Percentiles rank a stretch among this genome's conserved stretches.
Conservation (phyloP, 257 asterid species). For the Sherardia arvensis region DNA sequence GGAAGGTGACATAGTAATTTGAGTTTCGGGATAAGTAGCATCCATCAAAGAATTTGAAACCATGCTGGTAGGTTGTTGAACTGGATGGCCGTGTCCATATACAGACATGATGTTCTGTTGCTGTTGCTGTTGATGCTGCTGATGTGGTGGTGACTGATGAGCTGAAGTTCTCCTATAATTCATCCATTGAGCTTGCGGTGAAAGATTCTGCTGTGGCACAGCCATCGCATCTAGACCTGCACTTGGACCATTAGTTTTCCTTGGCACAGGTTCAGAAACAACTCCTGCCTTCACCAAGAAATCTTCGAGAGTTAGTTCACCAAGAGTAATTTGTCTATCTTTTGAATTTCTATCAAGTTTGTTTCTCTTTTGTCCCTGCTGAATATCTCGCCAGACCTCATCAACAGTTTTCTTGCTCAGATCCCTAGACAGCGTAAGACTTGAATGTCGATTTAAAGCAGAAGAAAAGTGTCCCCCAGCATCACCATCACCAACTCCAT, state of each 20-base stretch:
- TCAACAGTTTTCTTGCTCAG: slow-evolving; percentile 85
- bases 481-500: slow-evolving; percentile 29
- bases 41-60: slow-evolving; percentile 48
- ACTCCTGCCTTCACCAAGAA: slow-evolving; percentile 94
- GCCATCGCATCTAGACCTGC: slow-evolving; percentile 28
- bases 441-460: slow-evolving; percentile 38
- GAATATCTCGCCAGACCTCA: slow-evolving; percentile 92
- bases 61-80: slow-evolving; percentile 42
- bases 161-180: slow-evolving; percentile 39
- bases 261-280: slow-evolving; percentile 44
- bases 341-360: slow-evolving; percentile 42
- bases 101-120: slow-evolving; percentile 29
- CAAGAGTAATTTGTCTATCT: slow-evolving; percentile 42
- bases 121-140: slow-evolving; percentile 21
- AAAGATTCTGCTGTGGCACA: slow-evolving; percentile 26
- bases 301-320: slow-evolving; percentile 88
- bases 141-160: slow-evolving; percentile 26
- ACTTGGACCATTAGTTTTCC: slow-evolving; percentile 23
- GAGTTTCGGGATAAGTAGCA: slow-evolving; percentile 41
- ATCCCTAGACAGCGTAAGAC: slow-evolving; percentile 47
- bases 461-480: slow-evolving; percentile 20
- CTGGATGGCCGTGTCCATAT: slow-evolving; percentile 44
- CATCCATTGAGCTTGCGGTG: slow-evolving; percentile 54
- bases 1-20: slow-evolving; percentile 49
- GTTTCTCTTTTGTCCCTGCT: slow-evolving; percentile 46